Conservation (phyloP, 2,329 filamentous ascomycete genomes). For the Alternaria tenuissima region DNA sequence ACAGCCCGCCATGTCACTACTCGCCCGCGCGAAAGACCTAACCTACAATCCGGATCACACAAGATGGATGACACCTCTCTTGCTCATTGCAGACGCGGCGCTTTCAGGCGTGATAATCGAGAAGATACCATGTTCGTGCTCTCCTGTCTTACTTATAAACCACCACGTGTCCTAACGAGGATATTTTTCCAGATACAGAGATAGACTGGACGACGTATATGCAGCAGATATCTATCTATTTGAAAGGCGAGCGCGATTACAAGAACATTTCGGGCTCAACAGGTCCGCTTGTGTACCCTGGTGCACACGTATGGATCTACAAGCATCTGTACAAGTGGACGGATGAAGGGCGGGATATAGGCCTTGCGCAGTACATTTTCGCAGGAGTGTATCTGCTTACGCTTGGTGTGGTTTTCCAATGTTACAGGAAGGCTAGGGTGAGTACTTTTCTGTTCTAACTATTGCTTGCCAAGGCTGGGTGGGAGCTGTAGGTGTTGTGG, state of each 20-base stretch:
- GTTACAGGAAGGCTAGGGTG: conserved; percentile 79
- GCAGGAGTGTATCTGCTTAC: conserved; percentile 79
- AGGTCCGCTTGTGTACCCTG: conserved; percentile 93
- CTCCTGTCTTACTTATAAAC: background rate
- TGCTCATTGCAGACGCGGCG: conserved; percentile 74
- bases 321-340: conserved; percentile 80
- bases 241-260: conserved; percentile 89
- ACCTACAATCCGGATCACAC: conserved; percentile 64
- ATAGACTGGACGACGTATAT: conserved; percentile 99
- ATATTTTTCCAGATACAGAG: conserved; percentile 75
- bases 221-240: conserved; percentile 84
- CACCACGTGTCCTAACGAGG: conserved; percentile 32
- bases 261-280: conserved; percentile 84
- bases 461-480: background rate
- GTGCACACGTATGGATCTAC: conserved; percentile 92
- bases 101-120: conserved; percentile 79
- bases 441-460: conserved; percentile 17
- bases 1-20: conserved; percentile 46
- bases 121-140: conserved; percentile 80
- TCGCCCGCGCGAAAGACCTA: conserved; percentile 48
- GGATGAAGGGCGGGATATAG: conserved; percentile 75
- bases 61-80: conserved; percentile 69
- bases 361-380: conserved; percentile 85
- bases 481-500: background rate
- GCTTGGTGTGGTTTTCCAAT: conserved; percentile 78